Evolutionary conservation across 2,329 filamentous ascomycete species (phyloP).

Genomic region (Colletotrichum sp.): DNA sequence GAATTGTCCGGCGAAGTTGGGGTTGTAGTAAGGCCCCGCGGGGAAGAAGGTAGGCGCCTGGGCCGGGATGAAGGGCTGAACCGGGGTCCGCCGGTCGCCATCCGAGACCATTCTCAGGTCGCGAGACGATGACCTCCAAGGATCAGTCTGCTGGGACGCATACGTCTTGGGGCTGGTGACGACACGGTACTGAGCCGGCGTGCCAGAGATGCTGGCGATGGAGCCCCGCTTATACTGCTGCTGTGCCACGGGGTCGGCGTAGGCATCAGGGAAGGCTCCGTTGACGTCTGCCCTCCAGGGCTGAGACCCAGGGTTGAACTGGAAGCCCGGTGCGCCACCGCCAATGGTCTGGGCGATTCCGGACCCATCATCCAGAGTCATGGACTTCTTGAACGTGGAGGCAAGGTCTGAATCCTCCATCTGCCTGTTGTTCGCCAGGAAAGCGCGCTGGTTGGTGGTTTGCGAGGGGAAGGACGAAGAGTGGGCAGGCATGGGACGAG

Average conservation of each 20-base stretch:
- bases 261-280: slow-evolving; percentile 34
- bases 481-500: slow-evolving; percentile 48
- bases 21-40: slow-evolving; percentile 35
- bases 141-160: slow-evolving; percentile 36
- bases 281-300: slow-evolving; percentile 46
- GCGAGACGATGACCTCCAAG: slow-evolving; percentile 42
- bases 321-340: slow-evolving; percentile 41
- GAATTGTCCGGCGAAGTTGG: slow-evolving; percentile 42
- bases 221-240: slow-evolving; percentile 37
- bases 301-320: slow-evolving; percentile 52
- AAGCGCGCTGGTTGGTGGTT: slow-evolving; percentile 39
- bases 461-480: slow-evolving; percentile 54
- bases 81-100: slow-evolving; percentile 40
- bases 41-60: slow-evolving; percentile 36
- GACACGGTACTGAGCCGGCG: slow-evolving; percentile 33
- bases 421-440: slow-evolving; percentile 41
- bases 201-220: slow-evolving; percentile 43
- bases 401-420: slow-evolving; percentile 41
- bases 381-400: slow-evolving; percentile 34
- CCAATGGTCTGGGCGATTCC: slow-evolving; percentile 22
- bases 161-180: slow-evolving; percentile 20
- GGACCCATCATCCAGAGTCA: slow-evolving; percentile 37
- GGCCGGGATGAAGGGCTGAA: slow-evolving; percentile 34
- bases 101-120: slow-evolving; percentile 39
- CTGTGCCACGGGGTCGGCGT: slow-evolving; percentile 32